Evolutionary conservation across 805 yeast genomes (phyloP).

Genomic region (Cyberlindnera xylosilytica): DNA sequence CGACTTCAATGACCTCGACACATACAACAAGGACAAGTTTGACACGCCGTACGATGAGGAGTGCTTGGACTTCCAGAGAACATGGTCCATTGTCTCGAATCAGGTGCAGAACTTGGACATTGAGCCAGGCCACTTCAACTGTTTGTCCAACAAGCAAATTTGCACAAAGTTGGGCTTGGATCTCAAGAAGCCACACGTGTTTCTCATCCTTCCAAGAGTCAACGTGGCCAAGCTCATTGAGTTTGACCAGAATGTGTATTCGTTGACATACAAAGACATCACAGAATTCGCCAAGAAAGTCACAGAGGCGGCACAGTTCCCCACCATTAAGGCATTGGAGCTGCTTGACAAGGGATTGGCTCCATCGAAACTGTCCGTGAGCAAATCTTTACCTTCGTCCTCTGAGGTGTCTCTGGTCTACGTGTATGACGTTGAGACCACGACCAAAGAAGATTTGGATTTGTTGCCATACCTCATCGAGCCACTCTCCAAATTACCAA

Average conservation of each 20-base stretch:
- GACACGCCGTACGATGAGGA: conserved; percentile 44
- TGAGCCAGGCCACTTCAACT: conserved; percentile 56
- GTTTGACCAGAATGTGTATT: conserved; percentile 18
- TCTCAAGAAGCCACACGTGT: conserved; percentile 39
- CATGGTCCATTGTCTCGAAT: conserved; percentile 59
- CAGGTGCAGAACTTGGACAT: conserved; percentile 36
- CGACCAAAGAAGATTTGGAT: conserved; percentile 59
- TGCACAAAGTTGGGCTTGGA: conserved; percentile 51
- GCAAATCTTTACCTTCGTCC: conserved; percentile 17
- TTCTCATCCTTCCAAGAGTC: conserved; percentile 50
- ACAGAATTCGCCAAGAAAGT: conserved; percentile 47
- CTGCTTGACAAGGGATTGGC: conserved; percentile 25
- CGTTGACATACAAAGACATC: conserved; percentile 29
- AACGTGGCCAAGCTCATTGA: conserved; percentile 42
- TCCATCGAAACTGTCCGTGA: background rate
- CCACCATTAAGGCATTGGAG: conserved; percentile 21
- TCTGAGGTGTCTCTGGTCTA: conserved; percentile 53
- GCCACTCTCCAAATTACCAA: conserved; percentile 55
- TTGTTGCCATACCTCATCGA: conserved; percentile 59
- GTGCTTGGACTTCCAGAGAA: conserved; percentile 47
- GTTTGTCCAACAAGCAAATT: conserved; percentile 45
- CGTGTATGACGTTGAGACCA: conserved; percentile 46
- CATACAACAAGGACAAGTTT: conserved; percentile 31
- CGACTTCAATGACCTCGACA: conserved; percentile 35
- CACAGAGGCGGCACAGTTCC: conserved; percentile 42